A percentile compares a stretch with the other conserved stretches of the same genome.
Evolutionary conservation across 2,329 filamentous ascomycete genomes (phyloP).

Genomic region (Neurospora crassa): DNA sequence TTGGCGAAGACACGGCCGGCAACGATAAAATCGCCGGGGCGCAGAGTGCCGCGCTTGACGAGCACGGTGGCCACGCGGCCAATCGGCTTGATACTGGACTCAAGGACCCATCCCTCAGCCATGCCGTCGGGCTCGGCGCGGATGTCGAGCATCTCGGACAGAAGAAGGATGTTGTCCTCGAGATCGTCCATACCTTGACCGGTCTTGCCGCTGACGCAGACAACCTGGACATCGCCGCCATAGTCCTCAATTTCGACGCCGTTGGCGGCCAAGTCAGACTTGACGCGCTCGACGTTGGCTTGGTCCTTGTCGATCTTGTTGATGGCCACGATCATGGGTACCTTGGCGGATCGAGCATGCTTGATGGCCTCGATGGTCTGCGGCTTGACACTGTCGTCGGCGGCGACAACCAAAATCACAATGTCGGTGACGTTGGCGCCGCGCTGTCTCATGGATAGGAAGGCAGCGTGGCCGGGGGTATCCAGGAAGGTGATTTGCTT

Average conservation of each 20-base stretch:
- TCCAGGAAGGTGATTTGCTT: conserved; percentile 94
- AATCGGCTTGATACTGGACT: conserved; percentile 76
- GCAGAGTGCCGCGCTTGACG: conserved; percentile 77
- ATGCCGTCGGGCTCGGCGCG: conserved; percentile 67
- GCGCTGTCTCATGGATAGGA: conserved; percentile 89
- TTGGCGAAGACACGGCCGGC: conserved; percentile 83
- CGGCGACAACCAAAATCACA: conserved; percentile 88
- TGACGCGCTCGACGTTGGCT: conserved; percentile 72
- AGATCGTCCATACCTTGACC: conserved; percentile 84
- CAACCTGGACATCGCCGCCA: conserved; percentile 87
- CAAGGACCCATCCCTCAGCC: conserved; percentile 89
- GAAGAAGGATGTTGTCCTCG: conserved; percentile 78
- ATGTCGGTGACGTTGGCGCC: conserved; percentile 96
- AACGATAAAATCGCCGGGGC: conserved; percentile 71
- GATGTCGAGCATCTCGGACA: conserved; percentile 85
- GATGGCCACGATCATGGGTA: conserved; percentile 94
- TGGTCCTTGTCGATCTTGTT: conserved; percentile 93
- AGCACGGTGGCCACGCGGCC: conserved; percentile 85
- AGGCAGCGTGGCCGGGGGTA: conserved; percentile 92
- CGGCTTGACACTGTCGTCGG: conserved; percentile 94
- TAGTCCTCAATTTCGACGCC: conserved; percentile 90
- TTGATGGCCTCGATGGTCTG: conserved; percentile 95
- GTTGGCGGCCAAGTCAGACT: conserved; percentile 73
- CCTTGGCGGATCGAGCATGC: conserved; percentile 76
- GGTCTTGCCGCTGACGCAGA: conserved; percentile 87